These are phyloP conservation scores for Protostelium mycophagum DNA, from an alignment of 78 protist species.

Conservation along the genomic window DNA sequence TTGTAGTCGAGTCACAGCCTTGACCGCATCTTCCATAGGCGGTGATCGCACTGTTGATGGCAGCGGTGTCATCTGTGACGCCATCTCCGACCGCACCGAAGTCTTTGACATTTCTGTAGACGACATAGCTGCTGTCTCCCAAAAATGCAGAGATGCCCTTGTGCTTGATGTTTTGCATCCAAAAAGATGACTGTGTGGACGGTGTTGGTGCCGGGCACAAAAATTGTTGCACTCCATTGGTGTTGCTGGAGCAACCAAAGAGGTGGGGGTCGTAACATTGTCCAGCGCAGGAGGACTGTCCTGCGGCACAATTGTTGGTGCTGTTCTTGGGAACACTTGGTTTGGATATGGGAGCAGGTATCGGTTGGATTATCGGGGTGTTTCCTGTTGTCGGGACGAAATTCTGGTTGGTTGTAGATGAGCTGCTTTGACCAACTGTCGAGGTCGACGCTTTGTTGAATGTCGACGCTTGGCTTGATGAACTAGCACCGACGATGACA, in stretches of 20 bases:
- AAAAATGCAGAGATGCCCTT: background rate
- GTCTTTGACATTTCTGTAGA: conserved; percentile 2
- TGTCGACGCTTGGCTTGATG: too few relatives aligned
- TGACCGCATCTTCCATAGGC: background rate
- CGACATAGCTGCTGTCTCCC: background rate
- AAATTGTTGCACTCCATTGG: background rate
- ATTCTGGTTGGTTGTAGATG: too few relatives aligned
- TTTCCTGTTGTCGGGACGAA: too few relatives aligned
- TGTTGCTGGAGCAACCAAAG: background rate
- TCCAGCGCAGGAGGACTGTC: background rate
- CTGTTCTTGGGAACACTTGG: too few relatives aligned
- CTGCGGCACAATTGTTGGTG: too few relatives aligned
- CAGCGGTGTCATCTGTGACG: background rate
- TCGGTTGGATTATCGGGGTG: too few relatives aligned
- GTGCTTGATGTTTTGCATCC: background rate
- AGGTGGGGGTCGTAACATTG: background rate
- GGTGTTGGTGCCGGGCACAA: background rate
- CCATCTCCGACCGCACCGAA: conserved; percentile 6
- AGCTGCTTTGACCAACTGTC: too few relatives aligned
- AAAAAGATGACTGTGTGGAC: background rate
- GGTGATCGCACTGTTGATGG: background rate
- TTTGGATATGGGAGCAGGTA: too few relatives aligned
- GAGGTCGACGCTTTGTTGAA: too few relatives aligned
- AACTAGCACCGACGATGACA: too few relatives aligned
- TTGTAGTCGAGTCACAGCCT: background rate